Conservation (phyloP, 116 monocot species). For the Papilionanthe hybrid region DNA sequence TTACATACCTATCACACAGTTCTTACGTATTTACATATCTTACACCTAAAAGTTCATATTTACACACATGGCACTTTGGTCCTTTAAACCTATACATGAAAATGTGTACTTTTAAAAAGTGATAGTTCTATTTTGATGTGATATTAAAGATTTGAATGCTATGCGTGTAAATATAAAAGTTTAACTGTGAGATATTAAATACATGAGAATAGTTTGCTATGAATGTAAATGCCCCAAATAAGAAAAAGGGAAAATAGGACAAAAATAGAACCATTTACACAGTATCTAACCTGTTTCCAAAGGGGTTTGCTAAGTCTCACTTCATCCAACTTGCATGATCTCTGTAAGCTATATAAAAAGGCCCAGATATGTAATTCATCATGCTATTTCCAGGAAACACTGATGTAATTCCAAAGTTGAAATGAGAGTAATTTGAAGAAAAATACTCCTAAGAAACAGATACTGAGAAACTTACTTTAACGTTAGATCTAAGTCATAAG, state of each 20-base stretch:
- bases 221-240: too few relatives aligned
- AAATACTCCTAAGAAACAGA: neutral
- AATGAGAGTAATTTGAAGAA: neutral
- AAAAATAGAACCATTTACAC: neutral
- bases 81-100: too few relatives aligned
- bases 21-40: too few relatives aligned
- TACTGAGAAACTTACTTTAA: constrained; percentile 56
- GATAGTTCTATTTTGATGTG: too few relatives aligned
- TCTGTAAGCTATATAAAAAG: constrained; percentile 62
- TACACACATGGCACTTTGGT: too few relatives aligned
- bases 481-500: constrained; percentile 79
- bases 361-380: neutral
- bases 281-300: constrained; percentile 78
- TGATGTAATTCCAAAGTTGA: neutral
- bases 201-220: too few relatives aligned
- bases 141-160: too few relatives aligned
- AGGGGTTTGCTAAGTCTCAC: constrained; percentile 60
- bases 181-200: too few relatives aligned
- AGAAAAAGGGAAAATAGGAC: neutral
- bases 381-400: neutral
- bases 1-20: too few relatives aligned
- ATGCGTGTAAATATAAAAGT: too few relatives aligned
- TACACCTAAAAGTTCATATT: too few relatives aligned
- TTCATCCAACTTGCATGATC: constrained; percentile 51
- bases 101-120: too few relatives aligned